Evolutionary conservation across 176 grass and related monocot species (phyloP).

Genomic region (Elaeis guineensis): DNA sequence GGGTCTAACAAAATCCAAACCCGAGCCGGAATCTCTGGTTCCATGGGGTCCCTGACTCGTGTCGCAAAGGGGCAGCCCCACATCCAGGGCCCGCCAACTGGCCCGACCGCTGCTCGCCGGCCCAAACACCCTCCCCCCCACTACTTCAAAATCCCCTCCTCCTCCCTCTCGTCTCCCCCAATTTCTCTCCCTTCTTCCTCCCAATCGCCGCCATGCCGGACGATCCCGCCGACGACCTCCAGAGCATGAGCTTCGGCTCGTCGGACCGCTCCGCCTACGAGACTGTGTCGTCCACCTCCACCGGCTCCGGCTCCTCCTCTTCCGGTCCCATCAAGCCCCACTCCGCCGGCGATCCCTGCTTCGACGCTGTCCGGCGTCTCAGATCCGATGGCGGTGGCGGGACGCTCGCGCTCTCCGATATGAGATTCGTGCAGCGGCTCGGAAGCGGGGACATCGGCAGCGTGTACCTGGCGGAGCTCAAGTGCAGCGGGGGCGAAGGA

Average conservation of each 20-base stretch:
- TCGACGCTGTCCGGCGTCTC: slow-evolving; percentile 19
- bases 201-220: slow-evolving; percentile 11
- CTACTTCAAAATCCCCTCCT: no score
- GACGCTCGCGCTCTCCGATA: slow-evolving; percentile 47
- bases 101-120: no score
- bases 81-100: no score
- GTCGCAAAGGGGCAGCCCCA: no score
- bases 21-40: no score
- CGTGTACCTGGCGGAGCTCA: slow-evolving; percentile 88
- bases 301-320: slow-evolving; percentile 53
- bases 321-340: slow-evolving; percentile 25
- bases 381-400: slow-evolving; percentile 8
- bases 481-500: neutral
- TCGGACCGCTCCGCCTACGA: slow-evolving; percentile 70
- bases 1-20: no score
- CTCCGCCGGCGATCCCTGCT: neutral
- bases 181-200: neutral
- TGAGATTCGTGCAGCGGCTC: slow-evolving; percentile 66
- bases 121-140: no score
- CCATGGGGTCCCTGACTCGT: no score
- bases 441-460: slow-evolving; percentile 90
- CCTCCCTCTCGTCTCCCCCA: neutral
- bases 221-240: slow-evolving; percentile 60
- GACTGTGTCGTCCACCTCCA: slow-evolving; percentile 10
- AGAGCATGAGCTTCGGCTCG: slow-evolving; percentile 95